Evolutionary conservation across 192 early-diverging fungal genomes (phyloP), one percentile per base, ranked within the genome.

Genomic region (Umbelopsis sp.): DNA sequence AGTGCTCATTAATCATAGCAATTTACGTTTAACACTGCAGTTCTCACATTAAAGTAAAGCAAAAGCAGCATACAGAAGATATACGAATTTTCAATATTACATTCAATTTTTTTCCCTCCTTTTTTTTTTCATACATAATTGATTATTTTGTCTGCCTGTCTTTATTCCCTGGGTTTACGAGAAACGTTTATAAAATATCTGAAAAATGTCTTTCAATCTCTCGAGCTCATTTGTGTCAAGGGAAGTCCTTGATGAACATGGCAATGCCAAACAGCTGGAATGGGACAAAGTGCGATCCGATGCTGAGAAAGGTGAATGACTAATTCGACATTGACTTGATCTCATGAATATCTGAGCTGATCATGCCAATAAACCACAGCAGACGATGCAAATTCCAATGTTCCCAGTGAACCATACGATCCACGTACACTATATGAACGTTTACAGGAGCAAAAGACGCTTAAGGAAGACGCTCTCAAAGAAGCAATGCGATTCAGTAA

Each of bases 341-440:
- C n/a, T n/a, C n/a, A n/a, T n/a, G n/a, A n/a, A n/a, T n/a, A n/a
- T n/a, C n/a, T n/a, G n/a, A 4, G 38, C 38, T 11, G 12, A 6
- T n/a, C 38, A 41, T 41, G 38, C 38, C 12, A 6, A 41, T 26
- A 29, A 0, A 7, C 8, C 66, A 25, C 16, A 44, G 20, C 21
- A 49, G 66, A 44, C 43, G 47, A 44, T 59, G 45, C 67, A 62
- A 50, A 68, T 26, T 29, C 53, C 16, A 59, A 65, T 65, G 44
- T 31, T 26, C 45, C 44, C 11, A 49, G 31, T 45, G 66, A 68
- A 12, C 74, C 80, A 1, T 91, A 91, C 70, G 91, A 92, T 65
- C 88, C 91, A 29, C 86, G 91, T 9, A 92, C 91, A 12, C 82
- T 92, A 17, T 92, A 85, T 67, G 91, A 92, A 72, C 86, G 86